Percentiles rank a stretch among this genome's conserved stretches.
These are phyloP conservation scores for Claviceps pazoutovae DNA, from an alignment of 2,329 filamentous ascomycete genomes.

Conservation along the genomic window DNA sequence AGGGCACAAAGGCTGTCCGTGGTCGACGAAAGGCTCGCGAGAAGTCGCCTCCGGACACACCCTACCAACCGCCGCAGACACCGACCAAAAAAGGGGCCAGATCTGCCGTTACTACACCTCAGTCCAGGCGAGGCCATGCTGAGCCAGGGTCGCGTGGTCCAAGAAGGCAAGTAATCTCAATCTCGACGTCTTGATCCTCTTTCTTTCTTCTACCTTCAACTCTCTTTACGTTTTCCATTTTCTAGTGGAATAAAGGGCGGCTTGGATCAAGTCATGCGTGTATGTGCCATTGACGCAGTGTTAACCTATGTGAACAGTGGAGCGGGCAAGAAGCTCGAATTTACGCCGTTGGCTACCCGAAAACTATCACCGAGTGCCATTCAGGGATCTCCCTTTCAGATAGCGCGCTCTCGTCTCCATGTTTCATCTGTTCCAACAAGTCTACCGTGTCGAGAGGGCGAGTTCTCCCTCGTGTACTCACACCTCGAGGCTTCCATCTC, in stretches of 20 bases:
- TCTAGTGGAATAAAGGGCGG: neutral
- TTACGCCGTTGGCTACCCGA: constrained; percentile 86
- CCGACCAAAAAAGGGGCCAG: constrained; percentile 24
- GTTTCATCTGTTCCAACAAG: constrained; percentile 85
- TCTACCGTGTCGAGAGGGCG: constrained; percentile 79
- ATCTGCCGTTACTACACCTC: constrained; percentile 16
- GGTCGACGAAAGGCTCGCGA: constrained; percentile 18
- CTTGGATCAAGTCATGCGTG: neutral
- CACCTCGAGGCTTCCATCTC: constrained; percentile 90
- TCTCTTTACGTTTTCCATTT: no score
- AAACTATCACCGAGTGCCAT: constrained; percentile 62
- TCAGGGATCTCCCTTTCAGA: constrained; percentile 76
- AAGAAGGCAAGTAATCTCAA: constrained; percentile 14
- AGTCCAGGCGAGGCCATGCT: constrained; percentile 15
- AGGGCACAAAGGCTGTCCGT: constrained; percentile 54
- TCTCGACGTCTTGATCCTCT: neutral
- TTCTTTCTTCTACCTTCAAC: neutral
- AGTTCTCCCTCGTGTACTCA: constrained; percentile 84
- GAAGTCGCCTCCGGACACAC: constrained; percentile 17
- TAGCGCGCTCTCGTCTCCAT: constrained; percentile 77
- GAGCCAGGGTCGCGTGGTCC: constrained; percentile 19
- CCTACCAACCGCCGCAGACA: constrained; percentile 23
- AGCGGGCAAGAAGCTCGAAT: constrained; percentile 63
- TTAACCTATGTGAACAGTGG: constrained; percentile 36
- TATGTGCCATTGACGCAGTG: constrained; percentile 9